A percentile compares a stretch with the other conserved stretches of the same genome.
phyloP scores from a whole-genome alignment of 495 filamentous ascomycete species.

The Penicillium taxi region DNA sequence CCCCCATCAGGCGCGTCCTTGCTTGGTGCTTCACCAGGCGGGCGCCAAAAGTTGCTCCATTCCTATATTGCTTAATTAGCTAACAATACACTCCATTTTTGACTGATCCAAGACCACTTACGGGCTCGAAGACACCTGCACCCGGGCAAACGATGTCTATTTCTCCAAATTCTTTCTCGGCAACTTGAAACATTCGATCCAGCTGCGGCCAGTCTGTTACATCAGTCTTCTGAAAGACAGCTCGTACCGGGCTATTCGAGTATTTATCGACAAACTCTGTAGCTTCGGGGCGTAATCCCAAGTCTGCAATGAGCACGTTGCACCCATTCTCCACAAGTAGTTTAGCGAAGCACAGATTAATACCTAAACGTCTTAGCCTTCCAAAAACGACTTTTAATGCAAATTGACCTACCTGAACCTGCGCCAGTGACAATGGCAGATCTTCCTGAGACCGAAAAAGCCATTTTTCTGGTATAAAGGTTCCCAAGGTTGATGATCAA shows the following conservation, averaged over 20 bases:
- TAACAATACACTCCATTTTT: not conserved
- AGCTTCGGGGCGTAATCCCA: conserved; percentile 57
- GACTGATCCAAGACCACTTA: conserved; percentile 17
- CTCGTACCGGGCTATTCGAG: conserved; percentile 32
- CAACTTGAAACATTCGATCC: conserved; percentile 48
- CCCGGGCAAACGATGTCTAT: conserved; percentile 61
- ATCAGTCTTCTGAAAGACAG: conserved; percentile 56
- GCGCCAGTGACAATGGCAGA: conserved; percentile 64
- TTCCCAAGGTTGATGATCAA: no score
- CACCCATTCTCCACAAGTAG: conserved; percentile 52
- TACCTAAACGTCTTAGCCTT: conserved; percentile 18
- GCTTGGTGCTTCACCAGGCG: conserved; percentile 44
- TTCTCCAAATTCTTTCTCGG: conserved; percentile 46
- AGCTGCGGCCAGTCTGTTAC: conserved; percentile 55
- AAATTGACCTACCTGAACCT: conserved; percentile 50
- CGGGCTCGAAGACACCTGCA: conserved; percentile 61
- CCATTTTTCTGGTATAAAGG: conserved; percentile 24
- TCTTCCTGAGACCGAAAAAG: conserved; percentile 49
- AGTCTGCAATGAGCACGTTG: conserved; percentile 59
- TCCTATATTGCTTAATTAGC: conserved; percentile 21
- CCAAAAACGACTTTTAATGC: not conserved
- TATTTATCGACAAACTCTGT: conserved; percentile 47
- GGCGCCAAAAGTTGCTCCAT: conserved; percentile 61
- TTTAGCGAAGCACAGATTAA: conserved; percentile 53
- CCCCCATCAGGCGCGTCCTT: conserved; percentile 39